Evolutionary conservation across 2,329 filamentous ascomycete genomes (phyloP), one percentile per base, ranked within the genome.

Genomic region (Macrophomina phaseolina): DNA sequence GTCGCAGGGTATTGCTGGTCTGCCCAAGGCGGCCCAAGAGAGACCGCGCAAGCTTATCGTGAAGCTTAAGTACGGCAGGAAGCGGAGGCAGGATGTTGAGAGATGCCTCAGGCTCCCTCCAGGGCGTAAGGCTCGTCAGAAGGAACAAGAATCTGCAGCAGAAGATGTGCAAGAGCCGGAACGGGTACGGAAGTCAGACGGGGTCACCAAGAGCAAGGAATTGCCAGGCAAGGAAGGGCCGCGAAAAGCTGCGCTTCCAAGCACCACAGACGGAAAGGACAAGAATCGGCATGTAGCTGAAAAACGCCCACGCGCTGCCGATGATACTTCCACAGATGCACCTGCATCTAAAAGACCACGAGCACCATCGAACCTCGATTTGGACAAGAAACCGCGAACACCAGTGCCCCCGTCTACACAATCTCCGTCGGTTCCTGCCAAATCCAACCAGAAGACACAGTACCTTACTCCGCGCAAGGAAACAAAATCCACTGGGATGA

Each of bases 41-140:
- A 77, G 72, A 68, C 65, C 67, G 45, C 58, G 55, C n/a, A 76
- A 73, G 65, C 76, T 83, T 42, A 75, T 85, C 52, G 81, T 85
- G 32, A 84, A 79, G 68, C 73, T 87, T 48, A 85, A 81, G 67
- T 86, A 85, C 71, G 82, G 83, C 16, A 85, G 82, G 71, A 73
- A 79, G 48, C 82, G 83, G 71, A 76, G 77, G 49, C 81, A 80
- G 64, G 80, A 81, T n/a, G 79, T 86, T 38, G 80, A 82, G 36
- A 69, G 74, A 32, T 67, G 77, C 12, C 71, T 80, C 53, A 72
- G 71, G 11, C 69, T 79, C 8, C 76, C 76, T 5, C 71, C 76
- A 0, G 62, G 32, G 12, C 66, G 67, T 14, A 78, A 74, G 62
- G 73, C 76, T 38, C 75, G 73, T 12, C 61, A 49, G 7, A 62